Evolutionary conservation across 1,284 basidiomycete genomes (phyloP).

Genomic region (Fomitopsis palustris): DNA sequence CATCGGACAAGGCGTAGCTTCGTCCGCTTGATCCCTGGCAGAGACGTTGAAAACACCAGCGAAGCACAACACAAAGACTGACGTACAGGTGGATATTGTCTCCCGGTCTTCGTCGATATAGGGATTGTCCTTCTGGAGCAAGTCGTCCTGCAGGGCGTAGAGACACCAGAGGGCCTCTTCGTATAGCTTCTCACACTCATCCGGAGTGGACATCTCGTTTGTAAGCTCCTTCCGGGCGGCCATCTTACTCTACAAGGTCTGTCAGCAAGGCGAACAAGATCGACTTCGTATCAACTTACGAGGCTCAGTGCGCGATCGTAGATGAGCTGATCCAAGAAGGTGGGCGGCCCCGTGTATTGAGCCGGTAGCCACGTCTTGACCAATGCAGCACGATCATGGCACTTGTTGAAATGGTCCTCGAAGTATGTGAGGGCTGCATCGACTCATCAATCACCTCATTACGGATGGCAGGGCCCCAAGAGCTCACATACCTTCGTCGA

Average conservation of each 20-base stretch:
- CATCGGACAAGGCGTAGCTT: constrained; percentile 73
- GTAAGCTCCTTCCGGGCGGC: constrained; percentile 90
- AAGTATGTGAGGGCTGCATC: constrained; percentile 67
- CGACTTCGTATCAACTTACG: constrained; percentile 35
- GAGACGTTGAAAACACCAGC: background rate
- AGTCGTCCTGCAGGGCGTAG: constrained; percentile 87
- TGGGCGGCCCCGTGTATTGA: constrained; percentile 67
- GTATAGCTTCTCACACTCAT: constrained; percentile 91
- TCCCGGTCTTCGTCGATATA: constrained; percentile 83
- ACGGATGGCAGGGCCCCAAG: constrained; percentile 8
- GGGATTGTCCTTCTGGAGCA: constrained; percentile 79
- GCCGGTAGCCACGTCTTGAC: constrained; percentile 82
- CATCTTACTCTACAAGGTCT: constrained; percentile 69
- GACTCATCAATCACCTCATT: background rate
- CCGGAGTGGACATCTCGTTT: constrained; percentile 69
- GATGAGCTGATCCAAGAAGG: constrained; percentile 77
- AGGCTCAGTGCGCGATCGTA: constrained; percentile 75
- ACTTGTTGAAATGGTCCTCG: constrained; percentile 74
- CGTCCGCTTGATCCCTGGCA: constrained; percentile 76
- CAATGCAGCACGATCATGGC: constrained; percentile 67
- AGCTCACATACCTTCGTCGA: constrained; percentile 62
- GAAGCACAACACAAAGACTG: background rate
- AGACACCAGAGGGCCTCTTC: constrained; percentile 94
- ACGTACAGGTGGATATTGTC: constrained; percentile 79
- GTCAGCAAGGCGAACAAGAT: background rate